phyloP scores from a whole-genome alignment of 179 eudicot species.

The Actinidia chinensis region DNA sequence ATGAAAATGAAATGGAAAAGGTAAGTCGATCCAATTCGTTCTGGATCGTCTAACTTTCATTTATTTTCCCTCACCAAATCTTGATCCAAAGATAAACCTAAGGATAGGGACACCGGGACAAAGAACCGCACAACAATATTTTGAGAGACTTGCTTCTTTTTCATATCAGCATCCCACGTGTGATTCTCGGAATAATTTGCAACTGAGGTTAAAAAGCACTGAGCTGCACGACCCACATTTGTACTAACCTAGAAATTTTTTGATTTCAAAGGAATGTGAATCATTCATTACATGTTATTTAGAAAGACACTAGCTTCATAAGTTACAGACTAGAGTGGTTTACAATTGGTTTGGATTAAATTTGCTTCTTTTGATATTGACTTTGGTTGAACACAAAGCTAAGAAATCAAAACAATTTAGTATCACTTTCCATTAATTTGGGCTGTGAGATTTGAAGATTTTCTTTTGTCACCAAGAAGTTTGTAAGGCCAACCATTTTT shows the following conservation, averaged over 20 bases:
- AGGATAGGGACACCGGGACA: too few relatives aligned
- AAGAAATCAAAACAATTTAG: background rate
- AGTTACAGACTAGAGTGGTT: too few relatives aligned
- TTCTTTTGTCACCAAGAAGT: background rate
- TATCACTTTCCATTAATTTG: background rate
- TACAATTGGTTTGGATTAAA: background rate
- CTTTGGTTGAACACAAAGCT: background rate
- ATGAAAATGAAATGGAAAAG: too few relatives aligned
- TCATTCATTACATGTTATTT: background rate
- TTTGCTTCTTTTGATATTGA: background rate
- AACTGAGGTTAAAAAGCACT: too few relatives aligned
- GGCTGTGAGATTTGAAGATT: slow-evolving; percentile 2
- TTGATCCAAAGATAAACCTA: too few relatives aligned
- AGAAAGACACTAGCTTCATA: background rate
- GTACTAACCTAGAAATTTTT: background rate
- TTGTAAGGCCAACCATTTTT: background rate
- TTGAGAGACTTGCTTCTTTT: too few relatives aligned
- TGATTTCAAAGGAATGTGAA: background rate
- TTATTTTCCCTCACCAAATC: background rate
- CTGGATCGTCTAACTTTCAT: background rate
- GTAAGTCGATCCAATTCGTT: too few relatives aligned
- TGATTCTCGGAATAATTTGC: too few relatives aligned
- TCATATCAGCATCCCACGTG: too few relatives aligned
- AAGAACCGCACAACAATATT: too few relatives aligned
- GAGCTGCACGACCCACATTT: background rate